A percentile compares a stretch with the other conserved stretches of the same genome.
These are phyloP conservation scores for Sistotremastrum suecicum DNA, from an alignment of 768 basidiomycete species.

Conservation along the genomic window DNA sequence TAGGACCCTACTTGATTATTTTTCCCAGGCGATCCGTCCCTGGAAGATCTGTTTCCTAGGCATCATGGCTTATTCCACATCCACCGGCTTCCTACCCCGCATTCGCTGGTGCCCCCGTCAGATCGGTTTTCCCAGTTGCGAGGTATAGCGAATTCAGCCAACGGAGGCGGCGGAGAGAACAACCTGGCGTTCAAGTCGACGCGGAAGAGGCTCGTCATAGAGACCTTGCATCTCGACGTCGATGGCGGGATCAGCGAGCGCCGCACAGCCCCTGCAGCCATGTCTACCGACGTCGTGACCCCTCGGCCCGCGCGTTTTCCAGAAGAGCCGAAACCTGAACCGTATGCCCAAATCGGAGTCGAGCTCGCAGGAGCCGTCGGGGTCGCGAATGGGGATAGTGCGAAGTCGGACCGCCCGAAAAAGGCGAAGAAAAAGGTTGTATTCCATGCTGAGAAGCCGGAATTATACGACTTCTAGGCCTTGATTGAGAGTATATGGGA, in stretches of 20 bases:
- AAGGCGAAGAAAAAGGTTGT: slow-evolving; percentile 52
- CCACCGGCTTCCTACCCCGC: slow-evolving; percentile 59
- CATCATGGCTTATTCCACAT: slow-evolving; percentile 80
- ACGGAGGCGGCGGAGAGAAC: slow-evolving; percentile 76
- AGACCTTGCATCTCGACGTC: slow-evolving; percentile 79
- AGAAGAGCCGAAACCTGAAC: slow-evolving; percentile 11
- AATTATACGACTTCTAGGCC: slow-evolving; percentile 55
- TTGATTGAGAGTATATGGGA: too few relatives aligned
- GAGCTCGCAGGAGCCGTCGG: slow-evolving; percentile 5
- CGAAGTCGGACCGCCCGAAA: slow-evolving; percentile 20
- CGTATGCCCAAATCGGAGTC: slow-evolving; percentile 8
- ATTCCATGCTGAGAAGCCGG: slow-evolving; percentile 52
- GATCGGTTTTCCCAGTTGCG: slow-evolving; percentile 75
- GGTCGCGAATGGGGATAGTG: slow-evolving; percentile 2
- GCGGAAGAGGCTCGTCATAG: slow-evolving; percentile 74
- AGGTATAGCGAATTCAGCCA: slow-evolving; percentile 43
- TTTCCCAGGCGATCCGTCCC: slow-evolving; percentile 55
- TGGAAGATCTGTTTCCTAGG: slow-evolving; percentile 59
- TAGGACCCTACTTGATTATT: slow-evolving; percentile 5
- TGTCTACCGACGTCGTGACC: background rate
- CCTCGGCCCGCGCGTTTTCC: background rate
- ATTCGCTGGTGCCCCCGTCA: slow-evolving; percentile 62
- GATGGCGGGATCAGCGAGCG: slow-evolving; percentile 77
- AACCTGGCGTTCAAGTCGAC: slow-evolving; percentile 92
- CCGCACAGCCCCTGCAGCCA: slow-evolving; percentile 36